Evolutionary conservation across 768 basidiomycete genomes (phyloP).

Genomic region (Tylopilus rubrobrunneus): DNA sequence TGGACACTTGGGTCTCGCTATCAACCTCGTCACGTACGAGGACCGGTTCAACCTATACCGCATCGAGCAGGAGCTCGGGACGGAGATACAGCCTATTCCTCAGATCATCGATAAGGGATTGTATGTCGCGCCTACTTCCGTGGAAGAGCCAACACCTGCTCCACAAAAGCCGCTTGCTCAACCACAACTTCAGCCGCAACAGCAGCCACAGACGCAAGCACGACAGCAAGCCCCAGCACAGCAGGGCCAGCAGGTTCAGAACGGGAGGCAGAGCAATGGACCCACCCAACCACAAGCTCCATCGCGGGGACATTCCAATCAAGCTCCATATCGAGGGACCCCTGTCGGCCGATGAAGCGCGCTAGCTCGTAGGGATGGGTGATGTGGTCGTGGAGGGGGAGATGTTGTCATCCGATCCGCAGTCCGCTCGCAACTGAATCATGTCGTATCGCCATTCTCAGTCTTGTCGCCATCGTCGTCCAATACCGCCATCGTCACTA

Average conservation of each 20-base stretch:
- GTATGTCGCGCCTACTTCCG: slow-evolving; percentile 79
- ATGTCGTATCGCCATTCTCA: slow-evolving; percentile 13
- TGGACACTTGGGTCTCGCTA: slow-evolving; percentile 94
- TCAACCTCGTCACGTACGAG: slow-evolving; percentile 97
- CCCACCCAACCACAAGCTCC: slow-evolving; percentile 9
- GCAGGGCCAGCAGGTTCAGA: slow-evolving; percentile 12
- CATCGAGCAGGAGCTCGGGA: slow-evolving; percentile 98
- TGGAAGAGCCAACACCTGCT: slow-evolving; percentile 43
- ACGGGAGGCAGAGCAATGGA: slow-evolving; percentile 29
- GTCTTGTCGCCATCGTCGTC: not conserved
- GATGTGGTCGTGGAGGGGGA: not conserved
- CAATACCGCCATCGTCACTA: slow-evolving; percentile 10
- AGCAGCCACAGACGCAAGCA: slow-evolving; percentile 22
- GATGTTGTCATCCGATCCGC: slow-evolving; percentile 11
- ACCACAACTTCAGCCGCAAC: slow-evolving; percentile 32
- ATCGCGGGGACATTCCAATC: slow-evolving; percentile 22
- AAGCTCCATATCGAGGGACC: slow-evolving; percentile 26
- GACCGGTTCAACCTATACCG: slow-evolving; percentile 97
- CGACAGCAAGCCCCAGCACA: slow-evolving; percentile 16
- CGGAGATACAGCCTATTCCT: slow-evolving; percentile 96
- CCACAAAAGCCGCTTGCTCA: slow-evolving; percentile 37
- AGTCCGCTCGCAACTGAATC: slow-evolving; percentile 10
- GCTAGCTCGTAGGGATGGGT: not conserved
- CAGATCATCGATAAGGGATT: slow-evolving; percentile 85
- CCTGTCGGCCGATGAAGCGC: slow-evolving; percentile 26